These are phyloP conservation scores for Fusarium dlaminii DNA, from an alignment of 2,329 filamentous ascomycete genomes.

Conservation along the genomic window DNA sequence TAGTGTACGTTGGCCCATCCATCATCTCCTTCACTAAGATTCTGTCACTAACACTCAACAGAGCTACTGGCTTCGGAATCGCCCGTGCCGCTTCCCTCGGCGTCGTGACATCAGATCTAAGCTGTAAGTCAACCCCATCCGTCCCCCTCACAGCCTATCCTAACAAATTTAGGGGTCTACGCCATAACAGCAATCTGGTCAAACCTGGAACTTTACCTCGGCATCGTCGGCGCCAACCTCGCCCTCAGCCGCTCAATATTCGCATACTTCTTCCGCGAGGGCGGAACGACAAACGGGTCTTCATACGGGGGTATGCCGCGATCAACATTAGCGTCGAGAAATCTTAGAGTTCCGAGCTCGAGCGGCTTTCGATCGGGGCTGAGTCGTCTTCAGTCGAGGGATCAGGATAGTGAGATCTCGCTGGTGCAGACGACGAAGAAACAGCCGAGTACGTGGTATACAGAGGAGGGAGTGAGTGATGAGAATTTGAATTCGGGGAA, in stretches of 20 bases:
- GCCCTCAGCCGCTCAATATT: slow-evolving; percentile 36
- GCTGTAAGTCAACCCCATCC: slow-evolving; percentile 11
- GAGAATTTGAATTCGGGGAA: neutral
- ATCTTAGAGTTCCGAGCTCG: slow-evolving; percentile 13
- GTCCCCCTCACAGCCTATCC: fast-evolving
- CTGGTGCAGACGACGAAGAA: slow-evolving; percentile 18
- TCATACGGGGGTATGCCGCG: slow-evolving; percentile 4
- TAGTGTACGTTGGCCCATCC: slow-evolving; percentile 9
- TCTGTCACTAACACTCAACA: neutral
- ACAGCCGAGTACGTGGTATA: slow-evolving; percentile 12
- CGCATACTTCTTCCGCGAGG: slow-evolving; percentile 21
- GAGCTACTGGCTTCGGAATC: slow-evolving; percentile 35
- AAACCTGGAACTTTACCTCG: slow-evolving; percentile 50
- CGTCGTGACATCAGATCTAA: slow-evolving; percentile 31
- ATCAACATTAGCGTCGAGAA: slow-evolving; percentile 13
- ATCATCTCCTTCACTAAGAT: fast-evolving
- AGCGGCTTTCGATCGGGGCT: slow-evolving; percentile 9
- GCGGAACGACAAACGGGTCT: neutral
- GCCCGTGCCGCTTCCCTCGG: slow-evolving; percentile 35
- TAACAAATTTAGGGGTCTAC: slow-evolving; percentile 39
- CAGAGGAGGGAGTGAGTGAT: neutral
- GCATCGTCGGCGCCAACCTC: slow-evolving; percentile 49
- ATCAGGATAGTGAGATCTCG: slow-evolving; percentile 35
- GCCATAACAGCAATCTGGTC: slow-evolving; percentile 51
- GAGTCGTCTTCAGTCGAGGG: neutral